Conservation (phyloP, 176 grass and related monocot species). For the Zea mays region DNA sequence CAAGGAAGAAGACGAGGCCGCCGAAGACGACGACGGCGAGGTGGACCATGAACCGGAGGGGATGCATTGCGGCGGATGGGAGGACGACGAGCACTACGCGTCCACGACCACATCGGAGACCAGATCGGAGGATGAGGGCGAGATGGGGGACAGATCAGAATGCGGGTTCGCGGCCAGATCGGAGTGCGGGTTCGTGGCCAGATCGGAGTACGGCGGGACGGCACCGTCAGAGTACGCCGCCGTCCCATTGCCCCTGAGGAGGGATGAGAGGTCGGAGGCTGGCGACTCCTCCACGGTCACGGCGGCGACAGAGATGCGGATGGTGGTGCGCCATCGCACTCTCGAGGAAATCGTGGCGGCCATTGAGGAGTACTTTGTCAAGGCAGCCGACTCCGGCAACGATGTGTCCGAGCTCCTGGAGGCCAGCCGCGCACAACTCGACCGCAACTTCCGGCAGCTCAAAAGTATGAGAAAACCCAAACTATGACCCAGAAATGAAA, state of each 20-base stretch:
- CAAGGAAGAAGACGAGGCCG: constrained; percentile 61
- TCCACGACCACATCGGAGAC: constrained; percentile 62
- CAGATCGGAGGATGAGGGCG: constrained; percentile 62
- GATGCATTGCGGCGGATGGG: constrained; percentile 54
- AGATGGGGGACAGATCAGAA: constrained; percentile 71
- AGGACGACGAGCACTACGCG: constrained; percentile 64
- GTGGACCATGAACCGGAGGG: constrained; percentile 31
- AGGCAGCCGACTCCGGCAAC: constrained; percentile 68
- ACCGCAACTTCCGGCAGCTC: constrained; percentile 79
- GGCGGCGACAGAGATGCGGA: constrained; percentile 49
- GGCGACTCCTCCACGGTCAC: constrained; percentile 45
- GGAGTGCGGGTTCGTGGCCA: constrained; percentile 58
- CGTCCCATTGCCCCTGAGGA: constrained; percentile 42
- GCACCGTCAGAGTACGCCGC: constrained; percentile 40
- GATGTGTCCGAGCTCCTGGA: constrained; percentile 78
- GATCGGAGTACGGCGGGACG: constrained; percentile 71
- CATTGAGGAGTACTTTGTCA: constrained; percentile 88
- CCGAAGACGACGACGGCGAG: constrained; percentile 48
- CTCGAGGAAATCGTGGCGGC: constrained; percentile 78
- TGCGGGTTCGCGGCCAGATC: constrained; percentile 66
- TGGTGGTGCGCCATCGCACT: constrained; percentile 79
- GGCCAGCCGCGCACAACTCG: constrained; percentile 71
- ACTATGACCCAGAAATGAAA: neutral
- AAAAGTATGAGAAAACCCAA: constrained; percentile 57
- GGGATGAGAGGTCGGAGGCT: constrained; percentile 58